Evolutionary conservation across 1,284 basidiomycete genomes (phyloP), one percentile per base, ranked within the genome.

Genomic region (Trichosporon sp.): DNA sequence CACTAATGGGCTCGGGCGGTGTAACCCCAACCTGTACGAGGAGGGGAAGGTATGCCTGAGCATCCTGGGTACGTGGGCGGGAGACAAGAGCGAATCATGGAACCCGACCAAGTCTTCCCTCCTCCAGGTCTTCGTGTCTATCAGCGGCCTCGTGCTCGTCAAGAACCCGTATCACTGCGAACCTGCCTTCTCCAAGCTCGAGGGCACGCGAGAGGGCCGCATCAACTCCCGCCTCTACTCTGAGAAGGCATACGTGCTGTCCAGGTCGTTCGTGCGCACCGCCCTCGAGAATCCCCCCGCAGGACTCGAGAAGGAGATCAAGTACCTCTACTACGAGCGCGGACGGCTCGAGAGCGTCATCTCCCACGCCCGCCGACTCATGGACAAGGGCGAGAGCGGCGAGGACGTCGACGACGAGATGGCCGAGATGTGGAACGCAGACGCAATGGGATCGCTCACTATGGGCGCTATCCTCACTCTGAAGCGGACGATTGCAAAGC

Each of bases 21-120:
- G 89, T 87, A 81, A 74, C 62, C 77, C 82, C 27, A 96, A 97
- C 79, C 81, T 96, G 57, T 97, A 97, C 72, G 92, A 95, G 74
- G 94, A 97, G 71, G 93, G 93, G 52, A 95, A 95, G 78, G 92
- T 97, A 40, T 97, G 94, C 74, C 78, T 97, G 58, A 94, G 91
- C 25, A 89, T 97, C 56, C 81, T 96, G 4, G 91, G 91, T 19
- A 96, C 93, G 0, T 97, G 93, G 93, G 85, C 87, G 1, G 93
- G 94, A 4, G 92, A 94, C 73, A 86, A 75, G 76, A 90, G 85
- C 70, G 92, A 95, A 80, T 88, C 86, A 6, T 94, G 92, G 92
- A 70, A 84, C 85, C 69, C 86, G 85, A 70, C 71, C 31, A 80
- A 80, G 65, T 94, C 91, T 2, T 94, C 91, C 10, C 81, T 97